phyloP scores from a whole-genome alignment of 2,329 filamentous ascomycete genomes.

The Triangularia verruculosa region DNA sequence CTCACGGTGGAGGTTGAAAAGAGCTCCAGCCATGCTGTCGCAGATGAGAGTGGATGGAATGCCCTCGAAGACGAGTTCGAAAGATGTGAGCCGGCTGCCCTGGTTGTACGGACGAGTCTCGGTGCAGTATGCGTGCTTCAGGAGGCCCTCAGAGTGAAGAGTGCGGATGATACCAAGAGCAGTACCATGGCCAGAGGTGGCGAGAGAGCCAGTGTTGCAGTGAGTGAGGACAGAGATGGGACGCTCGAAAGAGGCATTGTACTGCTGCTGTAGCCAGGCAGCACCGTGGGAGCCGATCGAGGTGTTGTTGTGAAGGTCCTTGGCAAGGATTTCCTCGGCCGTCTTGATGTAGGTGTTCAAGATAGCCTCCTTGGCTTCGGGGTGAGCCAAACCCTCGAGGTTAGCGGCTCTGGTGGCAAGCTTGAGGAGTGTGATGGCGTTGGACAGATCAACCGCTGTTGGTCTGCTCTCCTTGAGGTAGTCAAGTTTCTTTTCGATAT shows the following conservation, averaged over 20 bases:
- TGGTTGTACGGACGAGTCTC: constrained; percentile 98
- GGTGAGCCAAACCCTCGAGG: constrained; percentile 35
- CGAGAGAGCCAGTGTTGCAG: constrained; percentile 96
- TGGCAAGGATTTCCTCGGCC: constrained; percentile 81
- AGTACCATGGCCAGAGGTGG: constrained; percentile 96
- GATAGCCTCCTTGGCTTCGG: constrained; percentile 52
- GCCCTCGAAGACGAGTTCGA: constrained; percentile 89
- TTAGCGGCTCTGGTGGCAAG: constrained; percentile 53
- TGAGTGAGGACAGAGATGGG: constrained; percentile 85
- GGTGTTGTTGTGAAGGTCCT: constrained; percentile 84
- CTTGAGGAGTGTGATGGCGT: constrained; percentile 81
- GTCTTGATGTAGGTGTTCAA: constrained; percentile 69
- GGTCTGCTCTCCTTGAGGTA: constrained; percentile 87
- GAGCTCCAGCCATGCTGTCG: constrained; percentile 91
- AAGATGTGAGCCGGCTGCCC: constrained; percentile 89
- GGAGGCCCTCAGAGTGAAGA: constrained; percentile 60
- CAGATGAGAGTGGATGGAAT: constrained; percentile 92
- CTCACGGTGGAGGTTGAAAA: constrained; percentile 64
- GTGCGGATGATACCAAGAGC: constrained; percentile 91
- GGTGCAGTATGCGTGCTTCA: constrained; percentile 89
- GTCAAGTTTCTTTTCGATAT: constrained; percentile 73
- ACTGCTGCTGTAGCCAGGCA: constrained; percentile 71
- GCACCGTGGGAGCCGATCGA: constrained; percentile 81
- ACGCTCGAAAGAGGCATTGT: constrained; percentile 44
- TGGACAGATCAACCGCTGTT: constrained; percentile 90